phyloP scores from a whole-genome alignment of 352 stramenopile species.

The Globisporangium cylindrosporum region DNA sequence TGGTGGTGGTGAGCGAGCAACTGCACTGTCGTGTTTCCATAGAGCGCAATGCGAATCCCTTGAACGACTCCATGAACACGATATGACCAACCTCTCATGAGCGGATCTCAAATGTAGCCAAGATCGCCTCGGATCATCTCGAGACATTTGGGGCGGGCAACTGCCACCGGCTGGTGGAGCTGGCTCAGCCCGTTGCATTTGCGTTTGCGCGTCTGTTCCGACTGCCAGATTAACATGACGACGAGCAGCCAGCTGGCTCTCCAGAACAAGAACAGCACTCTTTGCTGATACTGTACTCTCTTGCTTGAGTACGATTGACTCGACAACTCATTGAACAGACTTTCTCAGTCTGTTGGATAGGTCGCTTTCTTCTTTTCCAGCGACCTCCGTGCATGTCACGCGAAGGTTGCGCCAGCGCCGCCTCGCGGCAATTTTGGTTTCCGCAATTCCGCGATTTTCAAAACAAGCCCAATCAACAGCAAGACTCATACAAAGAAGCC shows the following conservation, averaged over 20 bases:
- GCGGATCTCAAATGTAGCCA: neutral
- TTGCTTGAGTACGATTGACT: neutral
- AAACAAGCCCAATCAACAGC: neutral
- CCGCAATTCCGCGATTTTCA: neutral
- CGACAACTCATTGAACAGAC: neutral
- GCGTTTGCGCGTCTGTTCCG: neutral
- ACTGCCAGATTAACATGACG: slow-evolving; percentile 1
- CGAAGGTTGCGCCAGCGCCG: slow-evolving; percentile 7
- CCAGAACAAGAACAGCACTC: neutral
- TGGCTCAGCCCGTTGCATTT: neutral
- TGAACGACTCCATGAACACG: neutral
- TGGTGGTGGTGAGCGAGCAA: neutral
- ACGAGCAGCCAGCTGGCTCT: slow-evolving; percentile 1
- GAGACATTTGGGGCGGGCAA: neutral
- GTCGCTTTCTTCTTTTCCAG: neutral
- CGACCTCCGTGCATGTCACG: neutral
- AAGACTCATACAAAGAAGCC: neutral
- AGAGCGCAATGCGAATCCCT: neutral
- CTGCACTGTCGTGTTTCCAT: neutral
- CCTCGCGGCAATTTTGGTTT: slow-evolving; percentile 6
- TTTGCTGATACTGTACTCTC: neutral
- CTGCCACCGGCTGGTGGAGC: neutral
- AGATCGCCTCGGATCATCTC: neutral
- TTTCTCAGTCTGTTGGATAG: neutral
- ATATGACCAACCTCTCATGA: neutral